Percentiles rank a stretch among this genome's conserved stretches.
Conservation (phyloP, 805 yeast species). For the Maudiozyma pseudohumilis region DNA sequence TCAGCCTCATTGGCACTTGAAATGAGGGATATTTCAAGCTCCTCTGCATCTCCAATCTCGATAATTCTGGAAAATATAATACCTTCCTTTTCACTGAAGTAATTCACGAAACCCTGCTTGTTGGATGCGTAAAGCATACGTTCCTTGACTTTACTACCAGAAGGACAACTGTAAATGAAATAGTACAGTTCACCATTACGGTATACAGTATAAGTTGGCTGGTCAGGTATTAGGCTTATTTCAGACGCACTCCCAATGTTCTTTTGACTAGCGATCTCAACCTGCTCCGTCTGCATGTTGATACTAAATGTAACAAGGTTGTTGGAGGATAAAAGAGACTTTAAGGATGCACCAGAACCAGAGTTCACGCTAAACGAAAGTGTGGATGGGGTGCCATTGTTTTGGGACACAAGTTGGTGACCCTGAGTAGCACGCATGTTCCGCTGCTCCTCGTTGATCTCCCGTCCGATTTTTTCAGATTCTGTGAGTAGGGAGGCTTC, state of each 20-base stretch:
- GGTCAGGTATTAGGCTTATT: constrained; percentile 30
- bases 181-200: constrained; percentile 34
- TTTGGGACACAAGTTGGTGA: constrained; percentile 23
- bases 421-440: constrained; percentile 15
- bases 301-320: constrained; percentile 42
- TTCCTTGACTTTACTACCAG: constrained; percentile 79
- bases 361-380: constrained; percentile 19
- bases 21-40: constrained; percentile 41
- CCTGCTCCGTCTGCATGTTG: constrained; percentile 40
- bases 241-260: constrained; percentile 23
- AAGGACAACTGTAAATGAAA: constrained; percentile 82
- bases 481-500: constrained; percentile 16
- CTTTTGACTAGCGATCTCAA: constrained; percentile 29
- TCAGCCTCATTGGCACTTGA: constrained; percentile 21
- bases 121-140: constrained; percentile 89
- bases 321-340: constrained; percentile 28
- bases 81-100: constrained; percentile 33
- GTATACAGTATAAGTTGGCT: constrained; percentile 53
- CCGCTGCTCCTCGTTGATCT: constrained; percentile 24
- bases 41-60: constrained; percentile 68
- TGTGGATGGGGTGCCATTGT: constrained; percentile 19
- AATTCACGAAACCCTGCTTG: constrained; percentile 48
- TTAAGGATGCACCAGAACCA: constrained; percentile 11
- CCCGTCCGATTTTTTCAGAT: constrained; percentile 19
- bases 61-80: constrained; percentile 38